Percentiles rank a stretch among this genome's conserved stretches.
These are phyloP conservation scores for Massarina eburnea DNA, from an alignment of 2,329 filamentous ascomycete species.

Conservation along the genomic window DNA sequence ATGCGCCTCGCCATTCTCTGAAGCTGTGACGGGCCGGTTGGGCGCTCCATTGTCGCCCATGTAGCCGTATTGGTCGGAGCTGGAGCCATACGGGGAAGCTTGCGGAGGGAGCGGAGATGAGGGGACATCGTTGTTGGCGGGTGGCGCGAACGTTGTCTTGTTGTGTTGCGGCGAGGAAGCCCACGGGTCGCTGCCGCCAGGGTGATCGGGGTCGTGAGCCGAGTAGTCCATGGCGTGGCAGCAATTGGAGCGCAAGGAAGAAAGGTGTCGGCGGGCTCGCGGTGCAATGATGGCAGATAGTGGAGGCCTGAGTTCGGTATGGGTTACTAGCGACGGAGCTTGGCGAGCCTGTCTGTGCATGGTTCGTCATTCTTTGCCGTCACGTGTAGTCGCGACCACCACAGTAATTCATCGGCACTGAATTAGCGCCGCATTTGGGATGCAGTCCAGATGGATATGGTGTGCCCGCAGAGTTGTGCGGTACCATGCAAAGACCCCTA, in stretches of 20 bases:
- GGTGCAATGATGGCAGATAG: constrained; percentile 3
- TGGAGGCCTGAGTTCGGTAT: constrained; percentile 17
- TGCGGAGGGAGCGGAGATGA: constrained; percentile 45
- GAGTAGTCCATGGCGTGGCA: constrained; percentile 65
- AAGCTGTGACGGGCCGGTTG: constrained; percentile 26
- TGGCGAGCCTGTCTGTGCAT: constrained; percentile 16
- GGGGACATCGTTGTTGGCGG: constrained; percentile 45
- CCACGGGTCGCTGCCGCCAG: constrained; percentile 64
- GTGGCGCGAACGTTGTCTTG: constrained; percentile 50
- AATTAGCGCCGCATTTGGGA: constrained; percentile 25
- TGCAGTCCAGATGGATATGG: constrained; percentile 38
- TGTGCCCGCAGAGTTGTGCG: constrained; percentile 37
- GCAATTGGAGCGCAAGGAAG: constrained; percentile 23
- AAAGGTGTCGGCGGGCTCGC: constrained; percentile 22
- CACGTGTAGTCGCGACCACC: constrained; percentile 6
- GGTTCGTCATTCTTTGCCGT: constrained; percentile 1
- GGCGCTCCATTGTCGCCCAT: constrained; percentile 35
- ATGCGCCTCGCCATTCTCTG: constrained; percentile 40
- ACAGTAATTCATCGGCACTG: constrained; percentile 2
- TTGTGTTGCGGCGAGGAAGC: constrained; percentile 59
- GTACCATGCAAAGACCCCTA: constrained; percentile 31
- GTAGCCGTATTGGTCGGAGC: constrained; percentile 38
- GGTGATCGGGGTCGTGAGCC: constrained; percentile 58
- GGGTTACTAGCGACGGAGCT: constrained; percentile 11
- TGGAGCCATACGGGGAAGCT: constrained; percentile 42